phyloP scores from a whole-genome alignment of 305 asterid species.

The Fraxinus latifolia region DNA sequence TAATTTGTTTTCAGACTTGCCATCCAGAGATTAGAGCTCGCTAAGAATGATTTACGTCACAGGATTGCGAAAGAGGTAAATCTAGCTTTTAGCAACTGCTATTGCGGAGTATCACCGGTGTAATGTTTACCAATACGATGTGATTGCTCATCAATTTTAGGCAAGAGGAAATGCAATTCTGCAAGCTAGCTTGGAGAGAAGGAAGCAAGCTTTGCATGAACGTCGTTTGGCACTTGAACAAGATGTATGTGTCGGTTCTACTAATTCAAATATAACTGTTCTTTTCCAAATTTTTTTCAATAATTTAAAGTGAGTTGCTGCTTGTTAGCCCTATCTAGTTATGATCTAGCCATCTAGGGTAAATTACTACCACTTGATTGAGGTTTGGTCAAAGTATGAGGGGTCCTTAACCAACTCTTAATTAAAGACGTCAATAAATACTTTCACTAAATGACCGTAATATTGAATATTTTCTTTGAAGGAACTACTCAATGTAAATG shows the following conservation, averaged over 20 bases:
- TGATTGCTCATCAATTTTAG: constrained; percentile 40
- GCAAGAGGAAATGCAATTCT: constrained; percentile 96
- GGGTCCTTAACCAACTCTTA: not conserved
- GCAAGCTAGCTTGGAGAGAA: constrained; percentile 99
- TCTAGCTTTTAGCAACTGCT: constrained; percentile 21
- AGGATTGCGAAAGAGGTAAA: constrained; percentile 94
- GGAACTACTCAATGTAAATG: not conserved
- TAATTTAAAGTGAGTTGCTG: not conserved
- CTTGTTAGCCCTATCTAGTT: constrained; percentile 9
- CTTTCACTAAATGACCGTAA: not conserved
- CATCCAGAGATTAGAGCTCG: constrained; percentile 87
- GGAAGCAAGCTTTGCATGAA: constrained; percentile 98
- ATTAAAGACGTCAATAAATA: not conserved
- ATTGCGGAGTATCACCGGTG: not conserved
- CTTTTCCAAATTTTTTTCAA: not conserved
- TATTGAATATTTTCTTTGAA: not conserved
- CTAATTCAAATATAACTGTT: not conserved
- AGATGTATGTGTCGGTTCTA: constrained; percentile 55
- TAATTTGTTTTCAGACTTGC: constrained; percentile 66
- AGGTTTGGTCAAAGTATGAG: constrained; percentile 6
- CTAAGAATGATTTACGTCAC: constrained; percentile 89
- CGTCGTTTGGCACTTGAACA: constrained; percentile 98
- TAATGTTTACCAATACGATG: constrained; percentile 24
- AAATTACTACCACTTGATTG: constrained; percentile 16
- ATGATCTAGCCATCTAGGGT: not conserved